Evolutionary conservation across 805 yeast genomes (phyloP).

Genomic region (Candida arabinofermentans): DNA sequence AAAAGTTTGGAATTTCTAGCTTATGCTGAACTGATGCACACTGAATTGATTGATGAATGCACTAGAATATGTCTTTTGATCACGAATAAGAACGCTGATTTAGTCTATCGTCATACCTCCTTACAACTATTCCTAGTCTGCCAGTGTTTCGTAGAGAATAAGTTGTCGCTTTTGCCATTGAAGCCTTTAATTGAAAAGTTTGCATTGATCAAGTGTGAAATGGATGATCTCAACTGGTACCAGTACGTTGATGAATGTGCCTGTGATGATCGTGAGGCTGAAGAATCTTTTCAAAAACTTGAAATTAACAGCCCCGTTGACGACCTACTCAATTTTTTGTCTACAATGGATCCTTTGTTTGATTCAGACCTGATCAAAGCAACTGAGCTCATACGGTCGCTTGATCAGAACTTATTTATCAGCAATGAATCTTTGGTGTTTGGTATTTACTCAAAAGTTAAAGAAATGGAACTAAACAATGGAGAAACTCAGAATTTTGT

Average conservation of each 20-base stretch:
- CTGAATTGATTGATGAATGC: conserved; percentile 9
- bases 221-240: conserved; percentile 5
- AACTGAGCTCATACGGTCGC: not conserved
- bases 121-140: conserved; percentile 7
- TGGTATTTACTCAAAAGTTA: not conserved
- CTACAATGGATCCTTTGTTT: not conserved
- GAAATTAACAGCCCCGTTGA: not conserved
- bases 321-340: not conserved
- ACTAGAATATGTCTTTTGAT: conserved; percentile 4
- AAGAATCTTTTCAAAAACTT: not conserved
- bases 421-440: not conserved
- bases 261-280: not conserved
- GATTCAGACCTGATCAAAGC: not conserved
- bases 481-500: conserved; percentile 6
- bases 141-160: conserved; percentile 1
- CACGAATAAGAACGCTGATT: conserved; percentile 2
- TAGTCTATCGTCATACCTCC: conserved; percentile 11
- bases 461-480: not conserved
- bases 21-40: conserved; percentile 1
- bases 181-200: not conserved
- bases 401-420: not conserved
- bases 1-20: conserved; percentile 7
- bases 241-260: not conserved
- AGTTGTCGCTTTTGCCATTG: conserved; percentile 3
- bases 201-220: not conserved